These are phyloP conservation scores for Penicillium sp. DNA, from an alignment of 2,329 filamentous ascomycete species.

Conservation along the genomic window DNA sequence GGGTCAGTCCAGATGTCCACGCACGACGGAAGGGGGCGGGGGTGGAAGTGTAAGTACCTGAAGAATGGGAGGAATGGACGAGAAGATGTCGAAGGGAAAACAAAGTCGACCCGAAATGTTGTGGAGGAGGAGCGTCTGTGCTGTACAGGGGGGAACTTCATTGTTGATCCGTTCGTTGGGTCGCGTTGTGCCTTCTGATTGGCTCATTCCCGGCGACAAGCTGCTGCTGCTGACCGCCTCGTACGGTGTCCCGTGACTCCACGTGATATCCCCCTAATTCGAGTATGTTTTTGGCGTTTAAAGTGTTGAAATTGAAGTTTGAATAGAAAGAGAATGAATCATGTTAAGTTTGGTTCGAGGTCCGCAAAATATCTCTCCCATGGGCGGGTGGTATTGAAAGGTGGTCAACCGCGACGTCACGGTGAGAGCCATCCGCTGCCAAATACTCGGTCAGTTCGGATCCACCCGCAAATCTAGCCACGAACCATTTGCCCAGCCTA, in stretches of 20 bases:
- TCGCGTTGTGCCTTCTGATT: conserved; percentile 38
- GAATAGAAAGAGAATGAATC: not conserved
- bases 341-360: too few relatives aligned
- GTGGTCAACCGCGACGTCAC: not conserved
- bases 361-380: too few relatives aligned
- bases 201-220: conserved; percentile 17
- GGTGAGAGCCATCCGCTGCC: not conserved
- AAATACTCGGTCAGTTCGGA: conserved; percentile 8
- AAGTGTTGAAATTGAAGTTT: not conserved
- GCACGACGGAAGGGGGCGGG: conserved; percentile 17
- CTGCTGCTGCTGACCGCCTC: conserved; percentile 21
- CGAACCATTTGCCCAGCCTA: conserved; percentile 6
- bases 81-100: conserved; percentile 21
- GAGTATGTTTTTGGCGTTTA: not conserved
- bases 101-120: conserved; percentile 47
- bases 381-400: too few relatives aligned
- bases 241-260: conserved; percentile 17
- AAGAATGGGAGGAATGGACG: conserved; percentile 29
- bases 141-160: conserved; percentile 32
- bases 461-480: conserved; percentile 6
- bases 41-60: conserved; percentile 10
- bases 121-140: conserved; percentile 49
- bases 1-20: conserved; percentile 17
- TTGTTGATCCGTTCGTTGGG: conserved; percentile 40
- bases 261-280: conserved; percentile 5